Conservation (phyloP, 768 basidiomycete genomes). For the Lenzites betulinus region DNA sequence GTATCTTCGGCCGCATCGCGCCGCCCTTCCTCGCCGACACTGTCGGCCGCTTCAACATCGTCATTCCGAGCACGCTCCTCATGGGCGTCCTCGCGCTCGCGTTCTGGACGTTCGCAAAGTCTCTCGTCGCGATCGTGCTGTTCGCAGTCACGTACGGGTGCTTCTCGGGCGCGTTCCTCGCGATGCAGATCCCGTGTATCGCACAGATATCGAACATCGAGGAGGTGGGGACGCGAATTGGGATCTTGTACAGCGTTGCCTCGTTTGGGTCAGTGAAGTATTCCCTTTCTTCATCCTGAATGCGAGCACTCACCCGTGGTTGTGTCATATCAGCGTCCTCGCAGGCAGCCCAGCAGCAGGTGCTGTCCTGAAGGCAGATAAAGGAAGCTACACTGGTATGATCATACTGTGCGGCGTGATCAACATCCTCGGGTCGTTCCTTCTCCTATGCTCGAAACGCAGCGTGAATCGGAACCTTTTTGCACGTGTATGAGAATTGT, state of each 20-base stretch:
- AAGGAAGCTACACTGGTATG: conserved; percentile 49
- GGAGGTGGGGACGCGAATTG: conserved; percentile 64
- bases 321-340: conserved; percentile 45
- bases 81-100: conserved; percentile 28
- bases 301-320: no score
- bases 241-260: conserved; percentile 61
- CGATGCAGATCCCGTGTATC: conserved; percentile 17
- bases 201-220: conserved; percentile 57
- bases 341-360: conserved; percentile 65
- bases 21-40: conserved; percentile 32
- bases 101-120: conserved; percentile 30
- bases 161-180: conserved; percentile 29
- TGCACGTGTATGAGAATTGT: conserved; percentile 9
- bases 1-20: conserved; percentile 30
- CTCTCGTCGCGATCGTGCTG: conserved; percentile 26
- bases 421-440: conserved; percentile 56
- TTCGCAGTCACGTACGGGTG: conserved; percentile 33
- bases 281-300: no score
- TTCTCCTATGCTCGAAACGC: conserved; percentile 46
- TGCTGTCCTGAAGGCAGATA: conserved; percentile 46
- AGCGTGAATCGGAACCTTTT: background rate
- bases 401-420: conserved; percentile 61
- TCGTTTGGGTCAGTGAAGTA: conserved; percentile 59
- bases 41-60: conserved; percentile 31
- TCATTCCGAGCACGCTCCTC: conserved; percentile 27